Evolutionary conservation across 192 early-diverging fungal genomes (phyloP).

Genomic region (Cladochytrium replicatum): DNA sequence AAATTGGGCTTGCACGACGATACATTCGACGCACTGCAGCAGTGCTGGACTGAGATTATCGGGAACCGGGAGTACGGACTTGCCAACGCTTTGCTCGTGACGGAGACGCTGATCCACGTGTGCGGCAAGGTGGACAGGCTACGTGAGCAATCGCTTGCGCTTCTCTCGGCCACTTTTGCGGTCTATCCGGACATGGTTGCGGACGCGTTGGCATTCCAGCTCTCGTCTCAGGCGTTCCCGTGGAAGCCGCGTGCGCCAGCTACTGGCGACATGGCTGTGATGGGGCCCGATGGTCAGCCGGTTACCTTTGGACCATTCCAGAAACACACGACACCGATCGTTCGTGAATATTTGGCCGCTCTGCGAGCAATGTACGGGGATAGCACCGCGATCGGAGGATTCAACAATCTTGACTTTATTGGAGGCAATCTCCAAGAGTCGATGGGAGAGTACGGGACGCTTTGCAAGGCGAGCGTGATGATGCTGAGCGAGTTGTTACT

Average conservation of each 20-base stretch:
- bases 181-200: constrained; percentile 22
- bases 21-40: constrained; percentile 13
- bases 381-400: constrained; percentile 4
- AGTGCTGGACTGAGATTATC: constrained; percentile 27
- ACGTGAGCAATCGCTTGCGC: constrained; percentile 9
- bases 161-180: constrained; percentile 11
- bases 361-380: constrained; percentile 21
- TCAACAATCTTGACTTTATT: too few relatives aligned
- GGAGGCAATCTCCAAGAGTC: too few relatives aligned
- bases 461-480: constrained; percentile 16
- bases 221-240: constrained; percentile 26
- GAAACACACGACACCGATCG: constrained; percentile 4
- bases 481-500: constrained; percentile 26
- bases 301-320: not conserved
- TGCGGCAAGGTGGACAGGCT: constrained; percentile 19
- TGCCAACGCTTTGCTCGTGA: constrained; percentile 22
- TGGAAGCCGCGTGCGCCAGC: constrained; percentile 12
- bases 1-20: constrained; percentile 20
- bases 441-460: constrained; percentile 15
- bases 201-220: constrained; percentile 9
- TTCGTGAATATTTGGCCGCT: constrained; percentile 28
- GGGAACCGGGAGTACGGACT: constrained; percentile 21
- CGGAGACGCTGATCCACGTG: constrained; percentile 27
- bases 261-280: too few relatives aligned
- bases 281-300: not conserved